Evolutionary conservation across 306 rosid genomes (phyloP).

Genomic region (Corylus americana): DNA sequence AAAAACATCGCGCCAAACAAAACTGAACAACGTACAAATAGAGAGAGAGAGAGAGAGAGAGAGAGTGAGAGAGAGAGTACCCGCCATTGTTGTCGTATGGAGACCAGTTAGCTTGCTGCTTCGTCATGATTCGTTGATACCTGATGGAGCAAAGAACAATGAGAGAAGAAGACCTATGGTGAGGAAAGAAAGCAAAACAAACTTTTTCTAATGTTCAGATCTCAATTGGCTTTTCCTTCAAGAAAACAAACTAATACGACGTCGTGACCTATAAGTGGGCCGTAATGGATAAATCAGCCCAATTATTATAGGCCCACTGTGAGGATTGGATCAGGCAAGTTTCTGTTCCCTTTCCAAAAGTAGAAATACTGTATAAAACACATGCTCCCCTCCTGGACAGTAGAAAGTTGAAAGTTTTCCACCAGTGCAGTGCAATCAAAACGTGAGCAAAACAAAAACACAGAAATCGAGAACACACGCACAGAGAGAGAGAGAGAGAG

Average conservation of each 20-base stretch:
- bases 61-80: constrained; percentile 33
- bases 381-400: background rate
- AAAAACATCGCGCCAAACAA: background rate
- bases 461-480: background rate
- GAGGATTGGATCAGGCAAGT: too few species aligned
- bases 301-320: background rate
- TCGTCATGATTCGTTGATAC: constrained; percentile 48
- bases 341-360: too few species aligned
- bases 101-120: constrained; percentile 87
- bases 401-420: too few species aligned
- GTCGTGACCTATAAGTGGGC: background rate
- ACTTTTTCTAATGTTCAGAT: constrained; percentile 30
- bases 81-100: constrained; percentile 99
- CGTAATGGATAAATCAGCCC: background rate
- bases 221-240: constrained; percentile 53
- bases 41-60: background rate
- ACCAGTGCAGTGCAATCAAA: too few species aligned
- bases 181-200: background rate
- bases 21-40: background rate
- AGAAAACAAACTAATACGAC: constrained; percentile 34
- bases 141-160: constrained; percentile 11
- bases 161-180: constrained; percentile 30
- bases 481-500: background rate
- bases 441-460: too few species aligned
- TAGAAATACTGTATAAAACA: too few species aligned